Conservation (phyloP, 2,329 filamentous ascomycete genomes). For the Penicillium sclerotiorum region DNA sequence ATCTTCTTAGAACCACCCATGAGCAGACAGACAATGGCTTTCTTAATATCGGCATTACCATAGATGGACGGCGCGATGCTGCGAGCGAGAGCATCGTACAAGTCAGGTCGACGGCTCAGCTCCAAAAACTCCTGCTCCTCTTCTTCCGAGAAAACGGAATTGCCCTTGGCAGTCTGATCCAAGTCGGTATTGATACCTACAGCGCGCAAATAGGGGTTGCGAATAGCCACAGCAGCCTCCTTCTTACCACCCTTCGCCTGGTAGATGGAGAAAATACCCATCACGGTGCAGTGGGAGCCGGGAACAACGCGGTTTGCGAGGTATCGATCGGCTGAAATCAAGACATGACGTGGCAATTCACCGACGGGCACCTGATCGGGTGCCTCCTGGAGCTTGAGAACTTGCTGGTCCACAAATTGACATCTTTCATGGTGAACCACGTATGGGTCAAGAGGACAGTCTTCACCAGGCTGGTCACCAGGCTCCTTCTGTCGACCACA, state of each 20-base stretch:
- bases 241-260: conserved; percentile 86
- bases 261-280: conserved; percentile 98
- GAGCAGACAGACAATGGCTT: conserved; percentile 89
- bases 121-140: conserved; percentile 96
- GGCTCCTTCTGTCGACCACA: conserved; percentile 66
- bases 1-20: conserved; percentile 98
- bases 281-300: conserved; percentile 89
- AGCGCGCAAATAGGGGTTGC: conserved; percentile 90
- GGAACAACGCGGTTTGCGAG: conserved; percentile 94
- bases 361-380: conserved; percentile 97
- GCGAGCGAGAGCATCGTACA: conserved; percentile 87
- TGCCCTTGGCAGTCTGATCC: conserved; percentile 85
- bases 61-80: conserved; percentile 98
- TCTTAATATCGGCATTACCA: conserved; percentile 94
- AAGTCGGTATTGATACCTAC: conserved; percentile 90
- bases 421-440: conserved; percentile 94
- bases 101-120: conserved; percentile 83
- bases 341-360: conserved; percentile 89
- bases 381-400: conserved; percentile 96
- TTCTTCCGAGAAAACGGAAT: conserved; percentile 83
- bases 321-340: conserved; percentile 95
- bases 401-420: conserved; percentile 94
- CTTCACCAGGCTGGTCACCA: conserved; percentile 67
- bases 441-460: conserved; percentile 92
- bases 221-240: conserved; percentile 85